Conservation (phyloP, 331 rosid species). For the Cydonia oblonga region DNA sequence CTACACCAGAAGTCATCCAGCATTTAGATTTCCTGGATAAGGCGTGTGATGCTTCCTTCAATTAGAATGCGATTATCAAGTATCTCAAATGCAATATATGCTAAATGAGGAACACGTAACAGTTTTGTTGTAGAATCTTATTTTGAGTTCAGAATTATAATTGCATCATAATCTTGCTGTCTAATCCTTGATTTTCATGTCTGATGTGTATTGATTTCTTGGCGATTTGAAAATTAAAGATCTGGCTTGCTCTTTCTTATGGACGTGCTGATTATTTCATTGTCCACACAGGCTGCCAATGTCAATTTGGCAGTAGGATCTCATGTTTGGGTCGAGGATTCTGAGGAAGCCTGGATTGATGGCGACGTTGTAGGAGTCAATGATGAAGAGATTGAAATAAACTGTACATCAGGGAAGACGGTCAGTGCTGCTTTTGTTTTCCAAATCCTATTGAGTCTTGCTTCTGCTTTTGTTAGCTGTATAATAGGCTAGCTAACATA, state of each 20-base stretch:
- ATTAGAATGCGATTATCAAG: not conserved
- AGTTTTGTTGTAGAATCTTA: not conserved
- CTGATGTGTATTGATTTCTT: not conserved
- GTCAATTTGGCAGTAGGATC: constrained; percentile 46
- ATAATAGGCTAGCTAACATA: not conserved
- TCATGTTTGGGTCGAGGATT: constrained; percentile 65
- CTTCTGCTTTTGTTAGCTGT: not conserved
- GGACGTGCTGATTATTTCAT: constrained; percentile 14
- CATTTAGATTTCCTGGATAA: not conserved
- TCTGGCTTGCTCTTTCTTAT: not conserved
- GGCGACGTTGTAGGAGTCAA: constrained; percentile 55
- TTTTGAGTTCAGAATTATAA: not conserved
- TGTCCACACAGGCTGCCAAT: constrained; percentile 46
- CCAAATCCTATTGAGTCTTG: not conserved
- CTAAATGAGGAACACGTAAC: not conserved
- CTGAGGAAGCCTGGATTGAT: constrained; percentile 61
- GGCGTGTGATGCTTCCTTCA: not conserved
- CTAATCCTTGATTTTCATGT: not conserved
- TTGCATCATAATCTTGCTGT: not conserved
- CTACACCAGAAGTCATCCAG: not conserved
- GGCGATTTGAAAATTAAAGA: not conserved
- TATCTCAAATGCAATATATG: not conserved
- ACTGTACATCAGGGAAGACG: constrained; percentile 36
- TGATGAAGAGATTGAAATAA: constrained; percentile 26
- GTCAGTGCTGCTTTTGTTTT: constrained; percentile 30